Evolutionary conservation across 148 eudicot genomes (phyloP), one percentile per base, ranked within the genome.

Genomic region (Pouteria glomerata): DNA sequence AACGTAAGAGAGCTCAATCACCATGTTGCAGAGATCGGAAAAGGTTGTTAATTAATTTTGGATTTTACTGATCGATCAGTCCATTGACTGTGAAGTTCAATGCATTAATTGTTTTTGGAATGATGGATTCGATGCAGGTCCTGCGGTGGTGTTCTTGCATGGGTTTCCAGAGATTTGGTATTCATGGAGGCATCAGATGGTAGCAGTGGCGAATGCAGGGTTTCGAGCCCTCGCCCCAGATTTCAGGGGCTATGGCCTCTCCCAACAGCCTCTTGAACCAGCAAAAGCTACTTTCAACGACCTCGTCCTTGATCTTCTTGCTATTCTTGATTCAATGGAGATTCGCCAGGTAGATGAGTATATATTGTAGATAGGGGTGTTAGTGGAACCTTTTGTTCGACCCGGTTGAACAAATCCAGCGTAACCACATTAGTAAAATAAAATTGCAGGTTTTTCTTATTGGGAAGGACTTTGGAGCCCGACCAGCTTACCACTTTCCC

Each of bases 131-230:
- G 41, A 2, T 39, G 65, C 64, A 74, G 73, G 78, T 48, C 80
- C 76, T 44, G 76, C 23, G 5, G 68, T 77, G 60, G 67, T 77
- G 34, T 72, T 72, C 34, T 51, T 77, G 19, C 76, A 77, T 50
- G 76, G 80, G 39, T 77, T 77, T 44, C 80, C 76, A 16, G 76
- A 77, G 61, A 72, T 72, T 29, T 77, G 80, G 80, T 72, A 77
- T 30, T 65, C 72, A 8, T 77, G 80, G 79, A 23, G 79, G 55
- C 50, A 76, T n/a, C 79, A 76, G 66, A 76, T 76, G 79, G 41
- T 76, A 16, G 71, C 79, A 19, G 65, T 44, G 7, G 75, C 80
- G 1, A 30, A 23, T 27, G 76, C 61, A 0, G 76, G 80, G 39
- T 65, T 72, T 27, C 45, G 80, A 57, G 76, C 72, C 16, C 44